A percentile compares a stretch with the other conserved stretches of the same genome.
Conservation (phyloP, 108 stramenopile species). For the Cyclotella choctawhatcheeana region DNA sequence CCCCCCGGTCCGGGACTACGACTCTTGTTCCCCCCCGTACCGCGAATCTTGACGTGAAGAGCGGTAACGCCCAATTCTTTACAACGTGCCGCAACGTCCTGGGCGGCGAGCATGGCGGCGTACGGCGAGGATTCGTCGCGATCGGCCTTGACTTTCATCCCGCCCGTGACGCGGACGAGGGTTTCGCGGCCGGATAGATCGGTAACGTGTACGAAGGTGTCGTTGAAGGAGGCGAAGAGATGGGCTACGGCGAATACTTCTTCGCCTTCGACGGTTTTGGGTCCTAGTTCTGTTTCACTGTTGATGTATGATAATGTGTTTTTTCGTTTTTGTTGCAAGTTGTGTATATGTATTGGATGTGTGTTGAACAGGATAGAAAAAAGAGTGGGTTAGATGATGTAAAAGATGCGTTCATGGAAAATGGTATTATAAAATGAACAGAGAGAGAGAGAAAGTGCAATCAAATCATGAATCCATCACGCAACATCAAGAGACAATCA, state of each 20-base stretch:
- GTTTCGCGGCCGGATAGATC: constrained; percentile 99
- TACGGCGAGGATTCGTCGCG: constrained; percentile 99
- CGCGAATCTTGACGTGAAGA: constrained; percentile 99
- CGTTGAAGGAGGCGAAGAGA: constrained; percentile 99
- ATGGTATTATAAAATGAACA: no score
- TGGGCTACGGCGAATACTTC: constrained; percentile 99
- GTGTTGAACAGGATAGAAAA: no score
- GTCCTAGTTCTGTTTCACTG: constrained; percentile 5
- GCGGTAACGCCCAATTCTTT: constrained; percentile 99
- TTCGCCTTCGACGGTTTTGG: constrained; percentile 93
- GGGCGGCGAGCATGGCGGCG: constrained; percentile 99
- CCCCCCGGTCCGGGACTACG: constrained; percentile 98
- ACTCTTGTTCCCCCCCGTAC: constrained; percentile 98
- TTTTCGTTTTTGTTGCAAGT: no score
- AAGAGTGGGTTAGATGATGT: no score
- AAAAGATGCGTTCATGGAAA: no score
- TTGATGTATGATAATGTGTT: no score
- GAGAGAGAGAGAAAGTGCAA: no score
- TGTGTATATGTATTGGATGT: no score
- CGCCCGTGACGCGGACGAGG: constrained; percentile 98
- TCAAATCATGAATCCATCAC: no score
- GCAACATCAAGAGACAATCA: no score
- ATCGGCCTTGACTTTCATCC: constrained; percentile 99
- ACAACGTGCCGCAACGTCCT: constrained; percentile 96
- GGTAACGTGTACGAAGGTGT: constrained; percentile 99